Conservation (phyloP, 495 filamentous ascomycete species). For the Penicillium goetzii region DNA sequence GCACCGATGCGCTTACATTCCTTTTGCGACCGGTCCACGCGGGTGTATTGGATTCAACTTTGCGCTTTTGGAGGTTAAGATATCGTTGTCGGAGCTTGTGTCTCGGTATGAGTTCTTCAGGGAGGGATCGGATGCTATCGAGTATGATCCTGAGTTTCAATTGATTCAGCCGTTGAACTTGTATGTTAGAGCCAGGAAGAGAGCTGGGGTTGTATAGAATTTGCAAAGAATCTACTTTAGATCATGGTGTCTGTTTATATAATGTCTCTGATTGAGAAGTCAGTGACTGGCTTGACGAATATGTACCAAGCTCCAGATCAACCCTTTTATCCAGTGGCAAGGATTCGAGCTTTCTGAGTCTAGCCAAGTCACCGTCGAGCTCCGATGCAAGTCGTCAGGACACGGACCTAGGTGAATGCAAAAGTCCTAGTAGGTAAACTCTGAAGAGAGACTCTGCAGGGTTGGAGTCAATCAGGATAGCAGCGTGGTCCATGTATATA, state of each 20-base stretch:
- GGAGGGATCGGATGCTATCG: slow-evolving; percentile 44
- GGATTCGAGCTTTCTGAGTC: too few relatives aligned
- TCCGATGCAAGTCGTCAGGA: background rate
- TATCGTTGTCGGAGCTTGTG: slow-evolving; percentile 53
- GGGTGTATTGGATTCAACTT: slow-evolving; percentile 64
- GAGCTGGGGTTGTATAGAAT: background rate
- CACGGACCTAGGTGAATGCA: background rate
- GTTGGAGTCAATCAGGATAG: too few relatives aligned
- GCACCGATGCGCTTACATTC: slow-evolving; percentile 50
- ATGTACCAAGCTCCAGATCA: background rate
- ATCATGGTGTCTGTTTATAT: background rate
- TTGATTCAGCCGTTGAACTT: slow-evolving; percentile 57
- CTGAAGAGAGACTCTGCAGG: too few relatives aligned
- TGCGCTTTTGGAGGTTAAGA: slow-evolving; percentile 58
- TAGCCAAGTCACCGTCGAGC: too few relatives aligned
- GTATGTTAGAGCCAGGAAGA: slow-evolving; percentile 49
- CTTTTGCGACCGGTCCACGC: slow-evolving; percentile 55
- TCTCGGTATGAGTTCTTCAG: slow-evolving; percentile 55
- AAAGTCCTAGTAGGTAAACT: too few relatives aligned
- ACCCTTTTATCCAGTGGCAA: too few relatives aligned
- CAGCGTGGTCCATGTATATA: background rate
- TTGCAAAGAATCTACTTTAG: background rate
- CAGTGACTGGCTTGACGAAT: background rate
- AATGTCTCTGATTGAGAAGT: too few relatives aligned
- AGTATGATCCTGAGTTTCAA: slow-evolving; percentile 61